Evolutionary conservation across 805 yeast species (phyloP).

Genomic region (Starmerella bombi): DNA sequence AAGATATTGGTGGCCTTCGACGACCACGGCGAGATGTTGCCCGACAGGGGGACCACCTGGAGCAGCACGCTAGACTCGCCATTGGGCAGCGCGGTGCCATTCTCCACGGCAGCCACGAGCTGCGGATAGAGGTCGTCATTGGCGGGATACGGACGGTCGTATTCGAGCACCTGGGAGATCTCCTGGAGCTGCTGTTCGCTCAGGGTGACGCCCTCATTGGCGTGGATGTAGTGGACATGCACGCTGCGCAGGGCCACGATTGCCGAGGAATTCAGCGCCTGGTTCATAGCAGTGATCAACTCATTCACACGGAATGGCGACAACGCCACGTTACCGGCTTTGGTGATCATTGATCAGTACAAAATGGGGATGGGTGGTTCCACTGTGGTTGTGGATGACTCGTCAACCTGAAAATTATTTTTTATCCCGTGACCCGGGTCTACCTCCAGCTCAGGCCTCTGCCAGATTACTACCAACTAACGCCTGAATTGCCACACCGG

Average conservation of each 20-base stretch:
- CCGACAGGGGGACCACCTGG: conserved; percentile 78
- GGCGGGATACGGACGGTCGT: conserved; percentile 53
- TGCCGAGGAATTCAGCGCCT: conserved; percentile 50
- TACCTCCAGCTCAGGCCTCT: no score
- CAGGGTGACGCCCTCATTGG: conserved; percentile 28
- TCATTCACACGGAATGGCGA: conserved; percentile 74
- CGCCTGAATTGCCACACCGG: no score
- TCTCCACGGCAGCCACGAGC: conserved; percentile 30
- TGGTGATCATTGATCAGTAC: conserved; percentile 16
- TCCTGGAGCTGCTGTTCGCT: conserved; percentile 17
- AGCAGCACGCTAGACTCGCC: conserved; percentile 39
- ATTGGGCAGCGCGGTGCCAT: conserved; percentile 18
- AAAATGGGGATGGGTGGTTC: background rate
- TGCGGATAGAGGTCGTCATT: conserved; percentile 34
- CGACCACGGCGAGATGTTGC: conserved; percentile 98
- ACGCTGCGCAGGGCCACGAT: conserved; percentile 60
- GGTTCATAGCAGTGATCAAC: conserved; percentile 58
- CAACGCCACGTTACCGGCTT: conserved; percentile 69
- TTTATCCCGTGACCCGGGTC: no score
- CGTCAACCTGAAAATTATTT: no score
- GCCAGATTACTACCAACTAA: no score
- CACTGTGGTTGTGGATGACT: no score
- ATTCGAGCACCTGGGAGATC: conserved; percentile 51
- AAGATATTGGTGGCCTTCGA: conserved; percentile 95
- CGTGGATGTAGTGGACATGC: conserved; percentile 68